Evolutionary conservation across 2,329 filamentous ascomycete genomes (phyloP), one percentile per base, ranked within the genome.

Genomic region (Coniochaeta hoffmannii): DNA sequence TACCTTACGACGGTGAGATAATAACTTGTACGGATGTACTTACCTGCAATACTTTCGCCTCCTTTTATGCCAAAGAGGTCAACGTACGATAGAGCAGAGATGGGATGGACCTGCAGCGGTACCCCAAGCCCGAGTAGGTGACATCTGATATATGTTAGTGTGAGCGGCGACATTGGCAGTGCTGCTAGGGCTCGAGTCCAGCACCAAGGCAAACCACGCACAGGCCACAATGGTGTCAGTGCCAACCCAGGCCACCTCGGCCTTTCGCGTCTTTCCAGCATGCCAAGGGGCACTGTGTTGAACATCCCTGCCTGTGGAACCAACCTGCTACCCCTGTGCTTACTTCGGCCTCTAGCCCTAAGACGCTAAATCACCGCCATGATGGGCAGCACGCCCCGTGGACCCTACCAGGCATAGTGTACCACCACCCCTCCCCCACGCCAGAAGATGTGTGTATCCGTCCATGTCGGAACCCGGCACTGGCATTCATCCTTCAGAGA

Each of bases 271-370:
- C n/a, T n/a, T n/a, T n/a, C n/a, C n/a, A n/a, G n/a, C n/a, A n/a
- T n/a, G n/a, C n/a, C n/a, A n/a, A n/a, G n/a, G n/a, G n/a, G n/a
- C n/a, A n/a, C n/a, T n/a, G n/a, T 32, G 30, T 32, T 32, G 30
- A 32, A 8, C 34, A 36, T n/a, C 34, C 34, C 15, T 46, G 41
- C 22, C 5, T 46, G 38, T 44, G 41, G 41, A 9, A 1, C 7
- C n/a, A 46, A 15, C 10, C 12, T 46, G 24, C 24, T 15, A 46
- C n/a, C 41, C 38, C 41, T 46, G 41, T n/a, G 22, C 41, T 46
- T 46, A 36, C n/a, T 46, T 46, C 24, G 41, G 41, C 41, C 41
- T 46, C 41, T 46, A 46, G 41, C 41, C 41, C 24, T 46, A 46
- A 46, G 41, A 46, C 41, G 41, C 41, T 46, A 46, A 46, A 46